phyloP scores from a whole-genome alignment of 345 rosid species.

The Barbarea vulgaris region DNA sequence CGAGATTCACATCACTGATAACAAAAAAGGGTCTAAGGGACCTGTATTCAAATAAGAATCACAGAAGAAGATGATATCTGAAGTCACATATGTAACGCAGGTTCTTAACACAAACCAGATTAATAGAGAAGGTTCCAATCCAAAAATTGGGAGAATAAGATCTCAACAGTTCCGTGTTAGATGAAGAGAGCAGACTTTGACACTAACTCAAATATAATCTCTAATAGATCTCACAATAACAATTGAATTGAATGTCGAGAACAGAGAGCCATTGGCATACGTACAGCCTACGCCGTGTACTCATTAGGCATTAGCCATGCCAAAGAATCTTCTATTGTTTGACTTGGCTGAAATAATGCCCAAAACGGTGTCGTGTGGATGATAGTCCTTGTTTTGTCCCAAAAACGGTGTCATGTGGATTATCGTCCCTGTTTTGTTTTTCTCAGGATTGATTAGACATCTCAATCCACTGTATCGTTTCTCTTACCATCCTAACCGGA shows the following conservation, averaged over 20 bases:
- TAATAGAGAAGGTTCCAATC: neutral
- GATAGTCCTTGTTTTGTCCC: neutral
- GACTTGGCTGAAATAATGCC: neutral
- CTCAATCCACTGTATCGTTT: neutral
- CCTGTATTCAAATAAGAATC: neutral
- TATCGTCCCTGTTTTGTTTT: neutral
- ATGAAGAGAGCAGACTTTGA: neutral
- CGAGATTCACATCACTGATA: neutral
- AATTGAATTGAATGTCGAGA: neutral
- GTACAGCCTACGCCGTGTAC: neutral
- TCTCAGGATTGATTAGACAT: neutral
- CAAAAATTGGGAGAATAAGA: neutral
- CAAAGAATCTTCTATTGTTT: neutral
- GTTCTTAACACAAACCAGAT: neutral
- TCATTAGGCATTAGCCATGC: neutral
- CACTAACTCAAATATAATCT: neutral
- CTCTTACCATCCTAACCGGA: neutral
- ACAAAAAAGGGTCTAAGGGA: neutral
- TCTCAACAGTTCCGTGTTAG: neutral
- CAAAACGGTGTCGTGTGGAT: neutral
- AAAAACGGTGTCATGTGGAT: neutral
- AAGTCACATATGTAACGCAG: neutral
- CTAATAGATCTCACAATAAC: neutral
- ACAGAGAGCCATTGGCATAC: neutral
- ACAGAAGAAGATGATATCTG: constrained; percentile 13